These are phyloP conservation scores for Pilasporangium apinafurcum DNA, from an alignment of 352 stramenopile genomes.

Conservation along the genomic window DNA sequence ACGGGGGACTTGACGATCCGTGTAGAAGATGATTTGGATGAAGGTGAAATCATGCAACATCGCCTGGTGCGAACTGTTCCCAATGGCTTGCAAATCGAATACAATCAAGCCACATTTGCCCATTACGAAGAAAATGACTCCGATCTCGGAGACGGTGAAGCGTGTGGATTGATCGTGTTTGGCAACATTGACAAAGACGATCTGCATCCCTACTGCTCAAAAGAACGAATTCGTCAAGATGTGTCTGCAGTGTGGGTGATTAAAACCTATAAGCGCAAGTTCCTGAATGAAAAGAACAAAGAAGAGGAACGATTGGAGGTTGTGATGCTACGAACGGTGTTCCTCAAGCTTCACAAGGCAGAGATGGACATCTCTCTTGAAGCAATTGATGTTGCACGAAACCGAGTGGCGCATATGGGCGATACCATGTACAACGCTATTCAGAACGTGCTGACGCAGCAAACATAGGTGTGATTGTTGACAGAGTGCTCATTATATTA, in stretches of 20 bases:
- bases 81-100: conserved; percentile 24
- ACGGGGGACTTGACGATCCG: conserved; percentile 40
- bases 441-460: too few relatives aligned
- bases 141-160: neutral
- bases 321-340: conserved; percentile 7
- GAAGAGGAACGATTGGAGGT: conserved; percentile 7
- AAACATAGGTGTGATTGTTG: too few relatives aligned
- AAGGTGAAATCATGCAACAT: conserved; percentile 23
- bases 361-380: conserved; percentile 3
- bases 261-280: conserved; percentile 3
- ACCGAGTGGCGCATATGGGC: too few relatives aligned
- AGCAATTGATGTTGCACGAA: too few relatives aligned
- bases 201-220: conserved; percentile 19
- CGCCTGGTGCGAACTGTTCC: conserved; percentile 31
- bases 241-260: conserved; percentile 7
- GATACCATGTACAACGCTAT: too few relatives aligned
- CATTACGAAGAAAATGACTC: conserved; percentile 3
- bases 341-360: conserved; percentile 5
- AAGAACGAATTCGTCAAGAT: conserved; percentile 19
- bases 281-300: neutral
- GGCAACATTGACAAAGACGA: conserved; percentile 31
- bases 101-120: conserved; percentile 28
- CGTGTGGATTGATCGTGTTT: conserved; percentile 10
- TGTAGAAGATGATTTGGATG: conserved; percentile 31
- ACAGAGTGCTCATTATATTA: too few relatives aligned